phyloP scores from a whole-genome alignment of 2,329 filamentous ascomycete species.

The Nemania sp. region DNA sequence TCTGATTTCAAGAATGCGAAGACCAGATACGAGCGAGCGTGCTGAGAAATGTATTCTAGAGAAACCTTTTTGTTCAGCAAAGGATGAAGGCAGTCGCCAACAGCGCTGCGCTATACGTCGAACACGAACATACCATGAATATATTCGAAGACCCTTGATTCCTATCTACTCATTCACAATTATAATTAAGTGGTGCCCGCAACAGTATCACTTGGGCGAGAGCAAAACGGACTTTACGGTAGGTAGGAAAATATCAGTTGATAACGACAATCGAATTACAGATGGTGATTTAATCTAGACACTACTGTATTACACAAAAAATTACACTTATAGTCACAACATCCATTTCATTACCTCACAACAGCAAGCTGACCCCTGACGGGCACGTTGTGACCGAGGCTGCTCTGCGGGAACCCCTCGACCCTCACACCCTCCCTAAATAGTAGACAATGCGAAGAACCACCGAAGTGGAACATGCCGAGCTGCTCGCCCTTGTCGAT shows the following conservation, averaged over 20 bases:
- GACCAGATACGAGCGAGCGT: conserved; percentile 22
- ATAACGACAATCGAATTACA: background rate
- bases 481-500: conserved; percentile 77
- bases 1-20: conserved; percentile 23
- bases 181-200: background rate
- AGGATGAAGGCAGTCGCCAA: conserved; percentile 8
- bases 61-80: conserved; percentile 4
- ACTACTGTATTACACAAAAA: background rate
- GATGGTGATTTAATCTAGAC: too few species aligned
- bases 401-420: conserved; percentile 42
- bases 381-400: conserved; percentile 44
- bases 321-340: background rate
- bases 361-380: conserved; percentile 46
- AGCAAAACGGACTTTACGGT: background rate
- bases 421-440: conserved; percentile 70
- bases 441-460: conserved; percentile 75
- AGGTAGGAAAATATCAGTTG: too few species aligned
- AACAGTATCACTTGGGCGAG: background rate
- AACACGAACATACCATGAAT: conserved; percentile 17
- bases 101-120: conserved; percentile 3
- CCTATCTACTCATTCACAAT: background rate
- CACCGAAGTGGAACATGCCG: conserved; percentile 87
- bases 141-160: conserved; percentile 8
- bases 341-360: conserved; percentile 35
- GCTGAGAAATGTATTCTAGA: conserved; percentile 22